Evolutionary conservation across 768 basidiomycete species (phyloP).

Genomic region (Xerocomellus dryophilus): DNA sequence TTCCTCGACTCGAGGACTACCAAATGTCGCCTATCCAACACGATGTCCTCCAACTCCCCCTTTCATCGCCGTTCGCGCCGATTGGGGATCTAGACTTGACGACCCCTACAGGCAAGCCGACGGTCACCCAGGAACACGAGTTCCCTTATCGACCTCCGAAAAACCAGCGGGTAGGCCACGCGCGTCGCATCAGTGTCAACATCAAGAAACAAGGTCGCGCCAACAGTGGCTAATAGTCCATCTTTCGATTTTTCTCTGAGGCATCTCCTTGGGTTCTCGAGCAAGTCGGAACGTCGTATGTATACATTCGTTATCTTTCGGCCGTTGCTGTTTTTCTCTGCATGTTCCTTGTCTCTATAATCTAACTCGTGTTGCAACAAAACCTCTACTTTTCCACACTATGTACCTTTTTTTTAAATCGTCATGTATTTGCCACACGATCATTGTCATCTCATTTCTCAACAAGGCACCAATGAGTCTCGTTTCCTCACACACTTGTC

Average conservation of each 20-base stretch:
- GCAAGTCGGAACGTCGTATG: background rate
- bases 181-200: conserved; percentile 39
- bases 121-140: conserved; percentile 11
- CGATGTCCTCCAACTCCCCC: background rate
- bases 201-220: conserved; percentile 28
- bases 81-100: background rate
- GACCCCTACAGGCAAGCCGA: background rate
- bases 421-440: background rate
- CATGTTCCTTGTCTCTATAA: conserved; percentile 3
- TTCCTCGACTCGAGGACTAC: conserved; percentile 7
- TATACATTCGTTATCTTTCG: conserved; percentile 1
- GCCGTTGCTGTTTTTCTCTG: background rate
- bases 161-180: conserved; percentile 36
- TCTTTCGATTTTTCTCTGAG: background rate
- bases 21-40: background rate
- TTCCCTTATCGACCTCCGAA: conserved; percentile 35
- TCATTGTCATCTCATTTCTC: background rate
- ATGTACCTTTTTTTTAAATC: background rate
- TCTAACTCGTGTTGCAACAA: background rate
- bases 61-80: background rate
- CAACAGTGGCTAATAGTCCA: conserved; percentile 9
- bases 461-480: background rate
- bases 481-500: background rate
- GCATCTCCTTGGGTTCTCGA: background rate
- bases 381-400: background rate